phyloP scores from a whole-genome alignment of 2,329 filamentous ascomycete species.

The Sporothrix brasiliensis region DNA sequence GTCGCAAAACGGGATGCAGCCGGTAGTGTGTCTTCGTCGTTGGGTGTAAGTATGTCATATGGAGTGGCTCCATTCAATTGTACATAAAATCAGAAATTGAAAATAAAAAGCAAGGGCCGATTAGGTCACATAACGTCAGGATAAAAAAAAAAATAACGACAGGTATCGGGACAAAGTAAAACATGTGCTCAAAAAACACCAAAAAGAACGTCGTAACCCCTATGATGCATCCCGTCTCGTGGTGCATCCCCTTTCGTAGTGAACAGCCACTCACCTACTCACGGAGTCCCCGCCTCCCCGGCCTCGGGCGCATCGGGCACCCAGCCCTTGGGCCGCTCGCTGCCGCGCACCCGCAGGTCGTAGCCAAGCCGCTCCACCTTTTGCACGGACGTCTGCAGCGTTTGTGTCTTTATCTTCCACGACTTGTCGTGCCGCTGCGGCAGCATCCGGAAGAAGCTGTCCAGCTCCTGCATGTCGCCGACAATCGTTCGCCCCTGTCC shows the following conservation, averaged over 20 bases:
- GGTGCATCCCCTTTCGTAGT: not conserved
- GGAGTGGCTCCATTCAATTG: constrained; percentile 1
- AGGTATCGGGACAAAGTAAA: not conserved
- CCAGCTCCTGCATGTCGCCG: constrained; percentile 76
- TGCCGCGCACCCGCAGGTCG: constrained; percentile 81
- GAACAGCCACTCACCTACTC: not conserved
- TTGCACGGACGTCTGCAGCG: constrained; percentile 84
- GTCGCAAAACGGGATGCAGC: too few species aligned
- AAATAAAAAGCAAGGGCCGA: not conserved
- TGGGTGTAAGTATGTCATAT: not conserved
- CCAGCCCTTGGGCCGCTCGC: constrained; percentile 89
- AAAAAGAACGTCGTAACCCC: not conserved
- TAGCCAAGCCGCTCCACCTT: constrained; percentile 94
- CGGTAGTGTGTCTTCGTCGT: not conserved
- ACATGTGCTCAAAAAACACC: not conserved
- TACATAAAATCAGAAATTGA: constrained; percentile 11
- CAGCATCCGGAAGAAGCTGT: constrained; percentile 75
- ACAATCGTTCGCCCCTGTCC: constrained; percentile 62
- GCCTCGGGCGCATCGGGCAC: constrained; percentile 67
- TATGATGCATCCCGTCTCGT: not conserved
- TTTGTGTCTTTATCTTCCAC: constrained; percentile 77
- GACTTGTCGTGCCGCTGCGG: constrained; percentile 59
- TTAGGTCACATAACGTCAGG: not conserved
- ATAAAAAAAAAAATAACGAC: not conserved
- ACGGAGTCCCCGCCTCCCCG: constrained; percentile 13